Evolutionary conservation across 257 asterid genomes (phyloP), one percentile per base, ranked within the genome.

Genomic region (Verbascum thapsus): DNA sequence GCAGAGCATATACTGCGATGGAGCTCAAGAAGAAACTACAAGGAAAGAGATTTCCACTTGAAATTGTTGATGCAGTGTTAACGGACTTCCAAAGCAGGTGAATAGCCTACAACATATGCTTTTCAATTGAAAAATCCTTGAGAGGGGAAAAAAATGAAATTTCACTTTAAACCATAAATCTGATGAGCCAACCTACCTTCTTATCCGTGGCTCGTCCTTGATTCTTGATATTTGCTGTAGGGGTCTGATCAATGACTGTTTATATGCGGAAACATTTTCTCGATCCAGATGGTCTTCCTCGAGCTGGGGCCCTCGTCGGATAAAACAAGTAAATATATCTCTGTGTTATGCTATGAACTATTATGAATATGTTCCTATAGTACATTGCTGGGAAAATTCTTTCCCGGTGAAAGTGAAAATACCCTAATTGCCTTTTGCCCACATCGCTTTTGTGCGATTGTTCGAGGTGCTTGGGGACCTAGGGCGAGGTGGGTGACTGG

Each of bases 271-370:
- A 85, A 55, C 88, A 58, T 85, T 64, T 83, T 73, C 94, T 34
- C 87, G 83, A 43, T 87, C 98, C 55, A 81, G 96, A 78, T 92
- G 97, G 96, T 78, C 96, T 67, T 85, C 98, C 72, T 87, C 87
- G 57, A 83, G 87, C 74, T 92, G 98, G 97, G 97, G 98, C 38
- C 98, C 97, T 52, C 73, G 85, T 13, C 83, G 97, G 72, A 88
- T 92, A 62, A 92, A 66, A 71, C 94, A 76, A 64, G 98, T 90
- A 80, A 83, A 53, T 38, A 22, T 66, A 67, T 53, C 68, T 72
- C 49, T 53, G 20, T 60, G 6, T 52, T 62, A 40, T 23, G 41
- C 69, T 26, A 5, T 64, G 18, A 64, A 59, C 42, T 60, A 19
- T 38, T 42, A 5, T 20, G 11, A 51, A 43, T 52, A 20, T 54